phyloP scores from a whole-genome alignment of 306 rosid species.

The Ochetophila trinervis region DNA sequence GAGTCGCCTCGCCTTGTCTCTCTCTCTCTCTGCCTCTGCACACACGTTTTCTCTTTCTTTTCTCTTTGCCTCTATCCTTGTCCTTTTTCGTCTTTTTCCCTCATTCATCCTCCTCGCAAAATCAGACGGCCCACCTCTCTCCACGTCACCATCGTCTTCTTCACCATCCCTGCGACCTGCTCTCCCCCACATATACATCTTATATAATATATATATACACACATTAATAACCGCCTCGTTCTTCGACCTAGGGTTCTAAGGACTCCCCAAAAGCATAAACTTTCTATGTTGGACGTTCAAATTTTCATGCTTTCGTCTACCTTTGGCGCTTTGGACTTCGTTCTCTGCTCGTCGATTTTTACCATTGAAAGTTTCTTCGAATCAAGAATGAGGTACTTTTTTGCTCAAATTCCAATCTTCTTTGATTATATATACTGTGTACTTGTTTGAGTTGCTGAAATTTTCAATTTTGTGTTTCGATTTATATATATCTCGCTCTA shows the following conservation, averaged over 20 bases:
- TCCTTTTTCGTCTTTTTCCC: slow-evolving; percentile 65
- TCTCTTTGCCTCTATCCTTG: slow-evolving; percentile 27
- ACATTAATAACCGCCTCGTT: slow-evolving; percentile 28
- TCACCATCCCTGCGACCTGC: slow-evolving; percentile 42
- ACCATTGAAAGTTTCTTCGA: slow-evolving; percentile 10
- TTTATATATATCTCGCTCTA: not conserved
- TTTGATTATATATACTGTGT: not conserved
- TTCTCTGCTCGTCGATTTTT: slow-evolving; percentile 22
- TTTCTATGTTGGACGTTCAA: slow-evolving; percentile 11
- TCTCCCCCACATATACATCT: slow-evolving; percentile 20
- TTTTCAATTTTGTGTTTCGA: not conserved
- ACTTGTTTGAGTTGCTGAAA: not conserved
- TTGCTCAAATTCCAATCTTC: slow-evolving; percentile 1
- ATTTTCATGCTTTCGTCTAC: not conserved
- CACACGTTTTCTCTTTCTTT: slow-evolving; percentile 14
- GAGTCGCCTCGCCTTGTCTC: slow-evolving; percentile 45
- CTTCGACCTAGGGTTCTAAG: slow-evolving; percentile 54
- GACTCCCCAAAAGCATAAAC: not conserved
- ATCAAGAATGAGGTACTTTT: slow-evolving; percentile 47
- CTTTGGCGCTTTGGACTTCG: slow-evolving; percentile 2
- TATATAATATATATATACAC: not conserved
- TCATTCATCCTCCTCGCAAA: slow-evolving; percentile 14
- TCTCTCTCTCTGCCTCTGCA: slow-evolving; percentile 28
- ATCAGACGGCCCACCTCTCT: slow-evolving; percentile 50
- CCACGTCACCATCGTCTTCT: slow-evolving; percentile 75